These are phyloP conservation scores for Dorcoceras hygrometricum DNA, from an alignment of 257 asterid genomes.

Conservation along the genomic window DNA sequence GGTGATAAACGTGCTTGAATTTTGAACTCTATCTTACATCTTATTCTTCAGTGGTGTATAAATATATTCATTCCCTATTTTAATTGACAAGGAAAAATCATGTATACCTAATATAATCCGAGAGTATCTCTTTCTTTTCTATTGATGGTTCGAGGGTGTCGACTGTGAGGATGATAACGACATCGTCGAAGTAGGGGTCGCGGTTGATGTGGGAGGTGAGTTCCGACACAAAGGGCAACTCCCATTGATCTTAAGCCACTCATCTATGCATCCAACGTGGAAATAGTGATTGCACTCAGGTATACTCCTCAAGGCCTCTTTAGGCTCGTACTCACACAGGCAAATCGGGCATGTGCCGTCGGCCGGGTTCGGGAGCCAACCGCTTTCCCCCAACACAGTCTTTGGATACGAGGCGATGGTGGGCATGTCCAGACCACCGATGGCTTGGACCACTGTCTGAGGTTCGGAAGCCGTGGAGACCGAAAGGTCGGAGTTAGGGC, in stretches of 20 bases:
- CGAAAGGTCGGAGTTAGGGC: constrained; percentile 30
- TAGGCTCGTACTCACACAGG: constrained; percentile 61
- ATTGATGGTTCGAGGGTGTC: constrained; percentile 22
- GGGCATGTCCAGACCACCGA: constrained; percentile 52
- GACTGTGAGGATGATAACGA: constrained; percentile 37
- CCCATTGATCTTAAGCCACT: constrained; percentile 83
- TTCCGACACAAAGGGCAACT: constrained; percentile 80
- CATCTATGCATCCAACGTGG: constrained; percentile 70
- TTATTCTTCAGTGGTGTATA: no score
- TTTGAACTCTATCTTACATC: no score
- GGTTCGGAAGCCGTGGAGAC: constrained; percentile 25
- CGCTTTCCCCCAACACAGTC: constrained; percentile 65
- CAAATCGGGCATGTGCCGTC: constrained; percentile 73
- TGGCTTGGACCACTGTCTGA: constrained; percentile 16
- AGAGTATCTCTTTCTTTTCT: no score
- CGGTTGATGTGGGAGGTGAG: constrained; percentile 40
- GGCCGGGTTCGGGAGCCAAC: constrained; percentile 51
- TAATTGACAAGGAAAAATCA: no score
- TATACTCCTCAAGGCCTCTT: constrained; percentile 60
- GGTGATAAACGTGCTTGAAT: no score
- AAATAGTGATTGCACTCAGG: constrained; percentile 83
- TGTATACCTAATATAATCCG: not conserved
- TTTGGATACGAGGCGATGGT: constrained; percentile 75
- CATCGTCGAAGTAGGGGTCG: constrained; percentile 44
- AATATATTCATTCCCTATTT: no score